phyloP scores from a whole-genome alignment of 257 asterid species.

The Mentha longifolia region DNA sequence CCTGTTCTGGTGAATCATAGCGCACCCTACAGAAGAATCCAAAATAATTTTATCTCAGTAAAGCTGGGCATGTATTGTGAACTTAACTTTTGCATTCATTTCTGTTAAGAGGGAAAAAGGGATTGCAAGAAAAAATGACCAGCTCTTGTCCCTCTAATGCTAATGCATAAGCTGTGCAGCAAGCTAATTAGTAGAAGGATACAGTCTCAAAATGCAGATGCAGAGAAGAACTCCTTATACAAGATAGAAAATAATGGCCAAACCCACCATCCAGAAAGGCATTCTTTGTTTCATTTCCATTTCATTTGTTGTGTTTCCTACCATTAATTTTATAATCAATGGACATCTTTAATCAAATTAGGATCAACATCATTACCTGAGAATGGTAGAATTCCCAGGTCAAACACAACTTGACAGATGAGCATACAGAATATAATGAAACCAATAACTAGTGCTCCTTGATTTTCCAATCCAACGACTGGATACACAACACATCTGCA shows the following conservation, averaged over 20 bases:
- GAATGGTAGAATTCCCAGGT: neutral
- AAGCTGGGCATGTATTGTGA: conserved; percentile 5
- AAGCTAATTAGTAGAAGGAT: conserved; percentile 9
- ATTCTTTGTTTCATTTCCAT: conserved; percentile 3
- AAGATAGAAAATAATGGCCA: conserved; percentile 16
- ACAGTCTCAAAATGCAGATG: conserved; percentile 7
- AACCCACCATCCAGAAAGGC: conserved; percentile 21
- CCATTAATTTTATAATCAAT: neutral
- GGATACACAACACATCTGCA: neutral
- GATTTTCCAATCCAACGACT: neutral
- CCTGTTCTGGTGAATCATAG: conserved; percentile 57
- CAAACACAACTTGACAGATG: neutral
- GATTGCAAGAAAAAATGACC: conserved; percentile 12
- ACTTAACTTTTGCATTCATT: neutral
- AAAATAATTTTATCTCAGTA: conserved; percentile 8
- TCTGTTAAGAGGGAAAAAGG: neutral
- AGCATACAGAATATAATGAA: neutral
- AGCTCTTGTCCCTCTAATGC: neutral
- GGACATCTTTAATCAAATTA: neutral
- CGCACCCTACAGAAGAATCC: conserved; percentile 48
- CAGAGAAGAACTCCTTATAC: conserved; percentile 20
- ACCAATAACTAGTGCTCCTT: neutral
- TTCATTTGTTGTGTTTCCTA: neutral
- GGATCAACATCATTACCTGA: neutral
- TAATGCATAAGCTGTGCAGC: conserved; percentile 15